These are phyloP conservation scores for Ampelomyces quisqualis DNA, from an alignment of 2,329 filamentous ascomycete genomes.

Conservation along the genomic window DNA sequence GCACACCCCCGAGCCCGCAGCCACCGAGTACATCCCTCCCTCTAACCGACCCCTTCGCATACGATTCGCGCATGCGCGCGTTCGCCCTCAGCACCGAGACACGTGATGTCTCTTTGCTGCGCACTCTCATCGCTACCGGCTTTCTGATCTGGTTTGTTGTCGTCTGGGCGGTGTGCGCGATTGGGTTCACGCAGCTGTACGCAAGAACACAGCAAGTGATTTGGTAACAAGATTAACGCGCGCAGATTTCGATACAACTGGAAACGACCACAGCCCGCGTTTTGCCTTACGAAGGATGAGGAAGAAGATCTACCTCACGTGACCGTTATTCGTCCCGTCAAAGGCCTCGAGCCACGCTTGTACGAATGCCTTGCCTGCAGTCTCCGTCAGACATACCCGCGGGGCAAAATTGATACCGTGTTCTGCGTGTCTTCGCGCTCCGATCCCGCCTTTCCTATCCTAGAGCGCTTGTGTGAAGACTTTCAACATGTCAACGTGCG, in stretches of 20 bases:
- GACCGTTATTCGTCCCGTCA: slow-evolving; percentile 89
- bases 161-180: slow-evolving; percentile 57
- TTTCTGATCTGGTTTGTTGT: slow-evolving; percentile 59
- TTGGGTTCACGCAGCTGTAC: slow-evolving; percentile 63
- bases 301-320: slow-evolving; percentile 67
- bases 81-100: slow-evolving; percentile 23
- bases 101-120: slow-evolving; percentile 37
- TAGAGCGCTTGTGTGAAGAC: slow-evolving; percentile 70
- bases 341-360: slow-evolving; percentile 83
- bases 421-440: slow-evolving; percentile 75
- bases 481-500: slow-evolving; percentile 70
- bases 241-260: slow-evolving; percentile 58
- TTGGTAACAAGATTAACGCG: slow-evolving; percentile 20
- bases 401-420: slow-evolving; percentile 71
- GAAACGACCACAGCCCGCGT: slow-evolving; percentile 46
- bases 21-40: slow-evolving; percentile 16
- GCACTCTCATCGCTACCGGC: slow-evolving; percentile 46
- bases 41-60: slow-evolving; percentile 10
- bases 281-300: slow-evolving; percentile 42
- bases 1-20: slow-evolving; percentile 18
- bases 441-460: slow-evolving; percentile 75
- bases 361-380: slow-evolving; percentile 91
- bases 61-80: slow-evolving; percentile 38
- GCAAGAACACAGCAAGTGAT: too few relatives aligned
- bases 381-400: slow-evolving; percentile 79